Evolutionary conservation across 2,329 filamentous ascomycete species (phyloP), one percentile per base, ranked within the genome.

Genomic region (Sordariomycetes sp.): DNA sequence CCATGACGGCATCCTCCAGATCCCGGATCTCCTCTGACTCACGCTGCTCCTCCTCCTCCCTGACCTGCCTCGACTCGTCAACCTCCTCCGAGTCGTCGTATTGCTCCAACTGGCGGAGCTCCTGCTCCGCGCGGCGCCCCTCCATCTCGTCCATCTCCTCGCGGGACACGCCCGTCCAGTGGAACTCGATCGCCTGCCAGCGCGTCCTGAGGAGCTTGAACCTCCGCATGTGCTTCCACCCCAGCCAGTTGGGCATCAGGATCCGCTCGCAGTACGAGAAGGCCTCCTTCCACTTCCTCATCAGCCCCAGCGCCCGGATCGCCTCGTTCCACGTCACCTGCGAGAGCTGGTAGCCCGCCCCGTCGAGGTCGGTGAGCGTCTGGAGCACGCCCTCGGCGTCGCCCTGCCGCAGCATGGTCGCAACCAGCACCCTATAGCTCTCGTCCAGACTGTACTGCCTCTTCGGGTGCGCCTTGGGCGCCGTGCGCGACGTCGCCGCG

Each of bases 261-360:
- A 82, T 81, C 28, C 76, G 71, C 72, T 97, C 92, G 66, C 88
- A 92, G 55, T 85, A 71, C 24, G 72, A 66, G 70, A 94, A 95
- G 42, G 90, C 90, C 22, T 85, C 76, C 53, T 81, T 70, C 63
- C 79, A 78, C 52, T 78, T 75, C 52, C 78, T 76, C 57, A 82
- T 75, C 15, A 76, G 72, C 25, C 83, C 81, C 32, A 96, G 80
- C 55, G 77, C 70, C 63, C 86, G 81, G 57, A 96, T 78, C 61
- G 88, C 84, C 55, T 80, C 76, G 66, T 95, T 94, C 90, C 90
- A 95, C 62, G 89, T 90, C 63, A 78, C 79, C 66, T 81, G 85
- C 65, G 89, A 85, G 58, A 96, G 70, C 32, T 74, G 72, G 72
- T 92, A 96, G 12, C 91, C 92, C 48, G 78, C 76, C 1, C 68